Conservation (phyloP, 2,329 filamentous ascomycete genomes). For the Botrytis pseudocinerea region DNA sequence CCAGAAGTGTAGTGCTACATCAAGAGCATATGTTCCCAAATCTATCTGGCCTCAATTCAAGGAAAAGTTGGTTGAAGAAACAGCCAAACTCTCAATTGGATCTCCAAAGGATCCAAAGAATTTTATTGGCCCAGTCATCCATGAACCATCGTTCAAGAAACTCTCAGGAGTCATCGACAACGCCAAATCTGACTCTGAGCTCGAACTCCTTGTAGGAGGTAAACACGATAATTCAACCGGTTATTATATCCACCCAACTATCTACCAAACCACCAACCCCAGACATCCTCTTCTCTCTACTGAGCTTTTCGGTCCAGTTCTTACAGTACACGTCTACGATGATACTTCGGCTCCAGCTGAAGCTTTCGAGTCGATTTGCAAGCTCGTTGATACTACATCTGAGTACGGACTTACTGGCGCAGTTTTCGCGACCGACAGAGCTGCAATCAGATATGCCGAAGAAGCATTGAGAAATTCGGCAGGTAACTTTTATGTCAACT, state of each 20-base stretch:
- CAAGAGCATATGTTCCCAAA: slow-evolving; percentile 73
- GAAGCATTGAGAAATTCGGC: slow-evolving; percentile 70
- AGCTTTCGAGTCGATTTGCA: slow-evolving; percentile 60
- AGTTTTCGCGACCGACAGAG: slow-evolving; percentile 70
- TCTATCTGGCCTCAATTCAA: slow-evolving; percentile 74
- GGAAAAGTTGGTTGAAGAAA: slow-evolving; percentile 64
- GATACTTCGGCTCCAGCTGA: slow-evolving; percentile 55
- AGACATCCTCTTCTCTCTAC: slow-evolving; percentile 71
- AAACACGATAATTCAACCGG: slow-evolving; percentile 75
- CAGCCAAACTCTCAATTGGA: slow-evolving; percentile 69
- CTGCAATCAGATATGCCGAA: slow-evolving; percentile 66
- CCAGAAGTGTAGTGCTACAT: slow-evolving; percentile 87
- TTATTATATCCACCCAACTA: slow-evolving; percentile 81
- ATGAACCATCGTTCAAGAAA: slow-evolving; percentile 78
- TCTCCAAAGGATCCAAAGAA: slow-evolving; percentile 66
- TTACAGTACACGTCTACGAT: slow-evolving; percentile 76
- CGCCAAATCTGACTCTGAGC: slow-evolving; percentile 71
- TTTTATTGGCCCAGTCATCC: slow-evolving; percentile 90
- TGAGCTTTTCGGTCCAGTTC: slow-evolving; percentile 80
- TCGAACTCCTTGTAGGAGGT: slow-evolving; percentile 74
- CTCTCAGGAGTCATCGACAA: slow-evolving; percentile 73
- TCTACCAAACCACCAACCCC: slow-evolving; percentile 74
- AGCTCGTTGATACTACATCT: slow-evolving; percentile 67
- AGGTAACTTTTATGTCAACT: slow-evolving; percentile 85
- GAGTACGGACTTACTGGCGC: slow-evolving; percentile 78